Base-by-base conservation (phyloP, 257 asterid genomes). In the Nicotiana tomentosiformis region DNA sequence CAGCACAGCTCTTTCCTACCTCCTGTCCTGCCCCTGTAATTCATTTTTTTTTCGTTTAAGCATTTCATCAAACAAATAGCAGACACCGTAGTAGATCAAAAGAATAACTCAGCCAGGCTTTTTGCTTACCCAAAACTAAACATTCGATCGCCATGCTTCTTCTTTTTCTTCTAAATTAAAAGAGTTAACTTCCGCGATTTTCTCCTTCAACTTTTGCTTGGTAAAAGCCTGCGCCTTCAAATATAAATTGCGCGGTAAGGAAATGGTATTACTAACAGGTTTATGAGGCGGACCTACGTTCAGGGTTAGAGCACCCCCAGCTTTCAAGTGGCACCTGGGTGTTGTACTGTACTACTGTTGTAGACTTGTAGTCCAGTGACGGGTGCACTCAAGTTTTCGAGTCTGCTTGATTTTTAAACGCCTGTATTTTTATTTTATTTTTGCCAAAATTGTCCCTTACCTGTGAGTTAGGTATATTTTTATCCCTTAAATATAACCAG, bases 1-100 rank as follows among this genome's bases (percentile, higher is more conserved):
- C 93, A 51, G 85, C 98, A 66, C 99, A 96, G 88, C 99, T 96
- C 92, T 96, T 96, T 66, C 99, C 99, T 62, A 96, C 98, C 57
- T 94, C 99, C 86, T 96, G 99, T 43, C 99, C 99, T 7, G 99
- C 99, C 30, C 99, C 99, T 95, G 82, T 66, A 53, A 18, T 16
- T 57, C 53, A 18, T 16, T 8, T 57, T 10, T 35, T 17, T 58
- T 46, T 74, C 17, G 1, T 29, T 32, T 72, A 15, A 29, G 30
- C 81, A 56, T 55, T 82, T 30, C 66, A 65, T 39, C 81, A 74
- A 60, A 74, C 82, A 76, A 16, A 30, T 32, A 16, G 46, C 18
- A 33, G 61, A 23, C 64, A 66, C 17, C 16, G n/a, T 10, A 68
- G 77, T 68, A 35, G 39, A 43, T 35, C 12, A 80, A 32, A 74